phyloP scores from a whole-genome alignment of 2,329 filamentous ascomycete species.

The Fusarium albosuccineum region DNA sequence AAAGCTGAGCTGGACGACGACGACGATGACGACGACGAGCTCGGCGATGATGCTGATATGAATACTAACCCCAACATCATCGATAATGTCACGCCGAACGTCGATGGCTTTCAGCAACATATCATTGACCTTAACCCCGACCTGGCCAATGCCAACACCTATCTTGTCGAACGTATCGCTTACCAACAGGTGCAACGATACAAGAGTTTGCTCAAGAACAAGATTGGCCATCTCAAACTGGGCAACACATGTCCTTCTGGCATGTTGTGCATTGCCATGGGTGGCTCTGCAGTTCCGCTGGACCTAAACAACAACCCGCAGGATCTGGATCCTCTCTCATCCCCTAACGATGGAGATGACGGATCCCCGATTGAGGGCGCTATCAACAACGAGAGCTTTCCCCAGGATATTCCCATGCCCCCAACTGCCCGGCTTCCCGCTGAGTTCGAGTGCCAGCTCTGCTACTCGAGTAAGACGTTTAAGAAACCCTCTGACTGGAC shows the following conservation, averaged over 20 bases:
- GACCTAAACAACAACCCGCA: constrained; percentile 71
- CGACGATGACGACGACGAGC: constrained; percentile 68
- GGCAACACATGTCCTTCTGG: constrained; percentile 73
- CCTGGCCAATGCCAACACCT: constrained; percentile 66
- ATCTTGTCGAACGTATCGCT: constrained; percentile 84
- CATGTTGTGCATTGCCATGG: constrained; percentile 73
- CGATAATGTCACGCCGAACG: constrained; percentile 77
- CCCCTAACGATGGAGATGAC: constrained; percentile 70
- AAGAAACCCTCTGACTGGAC: constrained; percentile 96
- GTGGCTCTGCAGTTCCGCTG: constrained; percentile 74
- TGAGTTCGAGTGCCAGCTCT: constrained; percentile 90
- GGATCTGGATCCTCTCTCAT: constrained; percentile 68
- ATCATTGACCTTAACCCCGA: constrained; percentile 80
- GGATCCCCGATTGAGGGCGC: constrained; percentile 76
- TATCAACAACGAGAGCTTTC: constrained; percentile 81
- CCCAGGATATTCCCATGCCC: constrained; percentile 83
- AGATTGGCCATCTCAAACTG: constrained; percentile 76
- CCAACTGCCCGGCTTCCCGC: constrained; percentile 83
- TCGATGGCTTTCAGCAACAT: constrained; percentile 82
- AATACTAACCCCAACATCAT: constrained; percentile 73
- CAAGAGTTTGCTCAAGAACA: constrained; percentile 78
- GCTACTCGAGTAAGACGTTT: constrained; percentile 87
- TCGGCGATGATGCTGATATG: constrained; percentile 69
- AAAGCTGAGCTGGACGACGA: constrained; percentile 56
- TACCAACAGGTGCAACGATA: constrained; percentile 85